These are phyloP conservation scores for Lactarius evosmus DNA, from an alignment of 768 basidiomycete species.

Conservation along the genomic window DNA sequence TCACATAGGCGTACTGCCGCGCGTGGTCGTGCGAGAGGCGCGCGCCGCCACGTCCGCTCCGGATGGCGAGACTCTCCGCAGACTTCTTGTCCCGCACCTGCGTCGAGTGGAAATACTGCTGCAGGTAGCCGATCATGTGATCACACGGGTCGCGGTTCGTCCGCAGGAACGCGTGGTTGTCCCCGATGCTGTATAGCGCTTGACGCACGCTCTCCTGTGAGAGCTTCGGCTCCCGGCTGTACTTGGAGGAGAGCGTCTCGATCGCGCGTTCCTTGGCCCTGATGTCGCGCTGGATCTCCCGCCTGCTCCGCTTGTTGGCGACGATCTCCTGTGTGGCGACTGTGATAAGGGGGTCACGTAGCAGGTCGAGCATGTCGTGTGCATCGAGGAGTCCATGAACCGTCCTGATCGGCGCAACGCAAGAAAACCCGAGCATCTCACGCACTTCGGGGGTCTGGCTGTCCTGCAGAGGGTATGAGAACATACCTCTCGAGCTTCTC, in stretches of 20 bases:
- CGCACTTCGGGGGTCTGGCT: constrained; percentile 81
- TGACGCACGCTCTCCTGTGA: constrained; percentile 67
- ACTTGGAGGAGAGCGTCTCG: constrained; percentile 64
- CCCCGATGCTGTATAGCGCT: constrained; percentile 84
- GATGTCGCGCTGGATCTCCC: constrained; percentile 83
- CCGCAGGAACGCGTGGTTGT: constrained; percentile 85
- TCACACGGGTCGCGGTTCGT: constrained; percentile 88
- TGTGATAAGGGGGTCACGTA: constrained; percentile 73
- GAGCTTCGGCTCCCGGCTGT: constrained; percentile 51
- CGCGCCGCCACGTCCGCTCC: constrained; percentile 76
- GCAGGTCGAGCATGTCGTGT: constrained; percentile 58
- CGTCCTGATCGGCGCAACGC: constrained; percentile 73
- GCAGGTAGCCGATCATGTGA: constrained; percentile 73
- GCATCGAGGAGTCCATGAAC: constrained; percentile 67
- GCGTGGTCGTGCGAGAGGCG: constrained; percentile 80
- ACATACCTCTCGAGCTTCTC: not conserved
- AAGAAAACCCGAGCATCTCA: constrained; percentile 75
- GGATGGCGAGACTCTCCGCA: constrained; percentile 62
- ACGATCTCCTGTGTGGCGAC: constrained; percentile 82
- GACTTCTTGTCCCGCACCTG: constrained; percentile 59
- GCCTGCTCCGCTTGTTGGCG: constrained; percentile 62
- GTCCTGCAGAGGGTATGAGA: constrained; percentile 48
- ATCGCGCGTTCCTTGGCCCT: constrained; percentile 82
- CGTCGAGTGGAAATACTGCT: constrained; percentile 73
- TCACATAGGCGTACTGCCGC: constrained; percentile 81